Base-by-base conservation (phyloP, 2,329 filamentous ascomycete genomes). In the Calonectria crousiana region DNA sequence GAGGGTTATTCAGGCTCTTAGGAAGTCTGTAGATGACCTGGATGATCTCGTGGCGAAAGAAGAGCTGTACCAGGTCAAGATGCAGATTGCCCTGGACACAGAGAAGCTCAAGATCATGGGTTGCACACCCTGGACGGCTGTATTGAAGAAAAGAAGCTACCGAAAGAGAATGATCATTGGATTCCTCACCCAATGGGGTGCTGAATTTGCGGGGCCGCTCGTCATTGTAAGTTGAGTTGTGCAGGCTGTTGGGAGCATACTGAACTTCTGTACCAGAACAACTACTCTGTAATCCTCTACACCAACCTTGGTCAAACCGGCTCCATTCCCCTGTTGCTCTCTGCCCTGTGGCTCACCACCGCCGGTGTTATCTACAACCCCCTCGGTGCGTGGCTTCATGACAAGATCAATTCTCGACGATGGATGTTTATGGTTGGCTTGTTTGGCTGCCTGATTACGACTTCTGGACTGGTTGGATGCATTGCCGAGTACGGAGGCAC, bases 161-260 rank as follows among this genome's bases (percentile, higher is more conserved):
- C 82, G 88, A 23, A 89, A 88, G 81, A 83, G 88, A 0, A 88
- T 90, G 87, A 82, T 85, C 1, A 88, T 90, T 52, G 88, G 87
- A 0, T 90, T 89, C 74, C 80, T 89, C 44, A 89, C 87, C 0
- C 88, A 89, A 75, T 90, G 87, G 87, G 88, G 88, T 28, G 87
- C 88, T 2, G 87, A 89, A 68, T 89, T 89, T 77, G 87, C 85
- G n/a, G 88, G 88, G 0, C 87, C 87, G 14, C 82, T 90, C 0
- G 87, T 90, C 20, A 89, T 89, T 69, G 87, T 88, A 71, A 79
- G 87, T 84, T 34, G 52, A 23, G 1, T 9, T n/a, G n/a, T 14
- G n/a, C 36, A 11, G 18, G 2, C 13, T 8, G 16, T 36, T 34
- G 6, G 23, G 51, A 32, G 8, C 6, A 56, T 38, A 38, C 47